These are phyloP conservation scores for Sordaria brevicollis DNA, from an alignment of 495 filamentous ascomycete genomes.

Conservation along the genomic window DNA sequence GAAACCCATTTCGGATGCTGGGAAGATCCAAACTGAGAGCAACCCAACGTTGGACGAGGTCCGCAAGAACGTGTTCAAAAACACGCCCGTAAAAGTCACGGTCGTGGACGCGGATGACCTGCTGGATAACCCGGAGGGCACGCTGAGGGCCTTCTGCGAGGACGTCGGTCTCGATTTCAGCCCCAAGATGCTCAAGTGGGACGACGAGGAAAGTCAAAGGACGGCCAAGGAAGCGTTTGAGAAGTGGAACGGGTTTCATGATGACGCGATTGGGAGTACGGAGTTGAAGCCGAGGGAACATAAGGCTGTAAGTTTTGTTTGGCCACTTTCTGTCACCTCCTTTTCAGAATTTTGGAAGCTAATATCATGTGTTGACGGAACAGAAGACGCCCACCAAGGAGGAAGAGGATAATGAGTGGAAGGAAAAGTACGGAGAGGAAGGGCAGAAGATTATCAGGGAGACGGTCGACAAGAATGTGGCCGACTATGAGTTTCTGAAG, in stretches of 20 bases:
- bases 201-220: constrained; percentile 54
- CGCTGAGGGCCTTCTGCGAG: constrained; percentile 67
- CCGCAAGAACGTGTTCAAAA: constrained; percentile 8
- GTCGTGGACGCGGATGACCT: constrained; percentile 94
- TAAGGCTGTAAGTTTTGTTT: constrained; percentile 51
- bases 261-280: constrained; percentile 77
- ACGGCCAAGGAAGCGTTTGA: constrained; percentile 63
- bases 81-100: constrained; percentile 45
- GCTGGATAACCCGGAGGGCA: constrained; percentile 65
- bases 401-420: constrained; percentile 69
- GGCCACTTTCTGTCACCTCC: too few species aligned
- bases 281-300: constrained; percentile 53
- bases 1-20: too few species aligned
- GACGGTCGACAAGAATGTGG: constrained; percentile 67
- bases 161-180: constrained; percentile 64
- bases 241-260: constrained; percentile 95
- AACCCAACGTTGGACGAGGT: too few species aligned
- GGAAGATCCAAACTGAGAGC: too few species aligned
- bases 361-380: neutral
- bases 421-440: constrained; percentile 68
- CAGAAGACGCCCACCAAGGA: constrained; percentile 37
- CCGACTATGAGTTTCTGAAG: constrained; percentile 89
- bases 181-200: constrained; percentile 73
- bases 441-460: constrained; percentile 64
- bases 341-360: too few species aligned